Conservation (phyloP, 2,329 filamentous ascomycete species). For the Stenocarpella maydis region DNA sequence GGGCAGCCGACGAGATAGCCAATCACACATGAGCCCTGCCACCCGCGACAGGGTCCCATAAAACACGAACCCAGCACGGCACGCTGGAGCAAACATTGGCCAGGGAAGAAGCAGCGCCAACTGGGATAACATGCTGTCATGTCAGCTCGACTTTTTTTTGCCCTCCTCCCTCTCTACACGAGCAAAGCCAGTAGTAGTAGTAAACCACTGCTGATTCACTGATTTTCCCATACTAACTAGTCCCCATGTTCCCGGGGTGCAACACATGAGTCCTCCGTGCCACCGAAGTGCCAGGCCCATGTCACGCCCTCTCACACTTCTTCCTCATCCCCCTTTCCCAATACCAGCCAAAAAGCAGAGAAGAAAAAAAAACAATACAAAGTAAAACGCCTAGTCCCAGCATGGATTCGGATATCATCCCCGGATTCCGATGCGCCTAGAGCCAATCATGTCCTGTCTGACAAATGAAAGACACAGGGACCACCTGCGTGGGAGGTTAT, state of each 20-base stretch:
- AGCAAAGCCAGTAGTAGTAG: neutral
- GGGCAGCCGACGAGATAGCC: slow-evolving; percentile 11
- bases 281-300: neutral
- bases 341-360: neutral
- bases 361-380: too few relatives aligned
- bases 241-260: neutral
- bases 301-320: neutral
- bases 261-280: neutral
- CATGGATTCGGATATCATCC: slow-evolving; percentile 31
- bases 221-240: slow-evolving; percentile 2
- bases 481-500: neutral
- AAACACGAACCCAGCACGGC: neutral
- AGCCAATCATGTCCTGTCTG: neutral
- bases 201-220: neutral
- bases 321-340: neutral
- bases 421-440: slow-evolving; percentile 21
- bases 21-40: neutral
- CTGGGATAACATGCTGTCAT: too few relatives aligned
- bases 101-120: too few relatives aligned
- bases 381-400: slow-evolving; percentile 5
- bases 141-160: neutral
- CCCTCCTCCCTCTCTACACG: neutral
- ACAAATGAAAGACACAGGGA: slow-evolving; percentile 1
- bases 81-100: neutral
- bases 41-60: slow-evolving; percentile 5